Conservation (phyloP, 2,329 filamentous ascomycete species). For the Aureobasidium sp. region DNA sequence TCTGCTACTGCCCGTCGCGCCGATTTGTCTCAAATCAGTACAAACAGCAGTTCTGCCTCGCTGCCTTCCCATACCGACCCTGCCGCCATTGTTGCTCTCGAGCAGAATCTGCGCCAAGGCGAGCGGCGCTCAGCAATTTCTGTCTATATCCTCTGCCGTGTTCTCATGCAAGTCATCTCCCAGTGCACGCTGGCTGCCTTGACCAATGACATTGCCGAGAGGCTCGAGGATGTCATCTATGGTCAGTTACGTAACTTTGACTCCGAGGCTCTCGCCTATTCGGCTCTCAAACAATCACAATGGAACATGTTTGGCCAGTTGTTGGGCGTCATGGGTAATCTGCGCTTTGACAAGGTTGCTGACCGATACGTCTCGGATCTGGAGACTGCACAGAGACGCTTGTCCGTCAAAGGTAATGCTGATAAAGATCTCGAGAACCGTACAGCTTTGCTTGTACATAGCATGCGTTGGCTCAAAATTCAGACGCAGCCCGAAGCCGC, state of each 20-base stretch:
- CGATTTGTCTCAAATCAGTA: slow-evolving; percentile 11
- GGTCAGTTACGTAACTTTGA: slow-evolving; percentile 87
- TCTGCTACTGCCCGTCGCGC: slow-evolving; percentile 12
- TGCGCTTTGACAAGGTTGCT: slow-evolving; percentile 79
- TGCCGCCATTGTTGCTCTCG: slow-evolving; percentile 18
- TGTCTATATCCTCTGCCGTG: slow-evolving; percentile 89
- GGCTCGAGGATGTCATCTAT: slow-evolving; percentile 92
- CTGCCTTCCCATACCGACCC: slow-evolving; percentile 8
- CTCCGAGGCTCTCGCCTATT: slow-evolving; percentile 66
- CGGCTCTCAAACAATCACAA: slow-evolving; percentile 79
- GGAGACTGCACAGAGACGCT: slow-evolving; percentile 65
- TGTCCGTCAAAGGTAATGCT: slow-evolving; percentile 59
- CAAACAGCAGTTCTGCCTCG: slow-evolving; percentile 14
- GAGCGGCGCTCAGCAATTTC: slow-evolving; percentile 90
- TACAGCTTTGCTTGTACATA: slow-evolving; percentile 77
- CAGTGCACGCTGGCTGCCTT: slow-evolving; percentile 78
- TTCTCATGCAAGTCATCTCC: slow-evolving; percentile 86
- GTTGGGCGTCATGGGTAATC: slow-evolving; percentile 90
- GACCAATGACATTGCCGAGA: slow-evolving; percentile 84
- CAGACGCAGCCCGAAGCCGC: slow-evolving; percentile 62
- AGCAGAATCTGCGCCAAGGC: slow-evolving; percentile 24
- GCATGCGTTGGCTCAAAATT: slow-evolving; percentile 83
- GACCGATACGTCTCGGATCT: slow-evolving; percentile 75
- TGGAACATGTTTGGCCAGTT: slow-evolving; percentile 92
- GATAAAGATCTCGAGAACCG: slow-evolving; percentile 66